These are phyloP conservation scores for Linnemannia schmuckeri DNA, from an alignment of 192 early-diverging fungal genomes.

Conservation along the genomic window DNA sequence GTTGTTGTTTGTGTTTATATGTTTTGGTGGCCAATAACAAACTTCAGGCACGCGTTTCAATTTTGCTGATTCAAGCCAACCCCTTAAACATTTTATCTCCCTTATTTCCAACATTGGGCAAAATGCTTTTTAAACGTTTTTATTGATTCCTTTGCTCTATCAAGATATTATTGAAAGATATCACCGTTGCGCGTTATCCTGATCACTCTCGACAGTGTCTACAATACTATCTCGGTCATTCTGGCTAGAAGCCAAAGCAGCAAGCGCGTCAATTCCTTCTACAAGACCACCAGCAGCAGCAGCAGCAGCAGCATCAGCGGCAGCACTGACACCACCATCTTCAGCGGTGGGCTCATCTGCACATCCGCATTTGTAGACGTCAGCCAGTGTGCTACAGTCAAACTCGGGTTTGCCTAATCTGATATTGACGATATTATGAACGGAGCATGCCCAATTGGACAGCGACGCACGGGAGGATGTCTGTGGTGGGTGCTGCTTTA, in stretches of 20 bases:
- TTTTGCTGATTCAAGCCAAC: background rate
- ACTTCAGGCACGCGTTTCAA: background rate
- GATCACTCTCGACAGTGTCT: background rate
- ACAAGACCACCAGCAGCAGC: background rate
- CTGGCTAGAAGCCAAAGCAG: background rate
- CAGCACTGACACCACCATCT: background rate
- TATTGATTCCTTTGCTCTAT: too few relatives aligned
- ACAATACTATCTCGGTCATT: background rate
- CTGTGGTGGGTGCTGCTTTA: constrained; percentile 85
- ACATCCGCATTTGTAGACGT: constrained; percentile 92
- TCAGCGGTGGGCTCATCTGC: constrained; percentile 47
- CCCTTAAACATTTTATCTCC: background rate
- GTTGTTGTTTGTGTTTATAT: background rate
- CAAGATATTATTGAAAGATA: too few relatives aligned
- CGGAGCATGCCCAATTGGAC: constrained; percentile 88
- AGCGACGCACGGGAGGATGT: constrained; percentile 77
- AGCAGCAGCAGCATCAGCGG: background rate
- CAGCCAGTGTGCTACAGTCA: constrained; percentile 83
- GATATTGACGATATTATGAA: constrained; percentile 95
- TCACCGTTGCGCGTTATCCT: too few relatives aligned
- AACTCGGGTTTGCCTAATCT: constrained; percentile 83
- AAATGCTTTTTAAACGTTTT: too few relatives aligned
- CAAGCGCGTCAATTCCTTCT: background rate
- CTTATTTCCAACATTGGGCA: too few relatives aligned
- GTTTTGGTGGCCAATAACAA: background rate